These are phyloP conservation scores for Tricholoma saponaceum DNA, from an alignment of 768 basidiomycete genomes.

Conservation along the genomic window DNA sequence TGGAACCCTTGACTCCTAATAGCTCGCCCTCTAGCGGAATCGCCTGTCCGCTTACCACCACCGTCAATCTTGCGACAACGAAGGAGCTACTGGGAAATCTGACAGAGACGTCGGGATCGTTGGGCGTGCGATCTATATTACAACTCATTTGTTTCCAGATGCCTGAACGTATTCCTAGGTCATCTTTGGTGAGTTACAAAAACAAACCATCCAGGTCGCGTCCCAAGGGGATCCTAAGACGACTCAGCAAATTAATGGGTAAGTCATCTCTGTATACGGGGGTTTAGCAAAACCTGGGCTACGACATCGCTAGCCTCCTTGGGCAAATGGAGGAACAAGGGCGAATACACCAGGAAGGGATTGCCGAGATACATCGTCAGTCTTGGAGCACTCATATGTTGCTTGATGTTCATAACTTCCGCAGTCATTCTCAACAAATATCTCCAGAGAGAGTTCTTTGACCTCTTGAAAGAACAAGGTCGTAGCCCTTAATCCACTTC, in stretches of 20 bases:
- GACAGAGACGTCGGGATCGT: constrained; percentile 24
- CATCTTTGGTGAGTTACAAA: constrained; percentile 40
- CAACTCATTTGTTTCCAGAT: neutral
- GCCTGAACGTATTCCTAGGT: constrained; percentile 23
- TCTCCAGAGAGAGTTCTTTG: constrained; percentile 38
- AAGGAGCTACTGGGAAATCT: neutral
- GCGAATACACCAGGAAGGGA: constrained; percentile 35
- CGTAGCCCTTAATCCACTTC: constrained; percentile 5
- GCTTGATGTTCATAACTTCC: neutral
- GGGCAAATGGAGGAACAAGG: constrained; percentile 42
- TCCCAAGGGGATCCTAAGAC: constrained; percentile 34
- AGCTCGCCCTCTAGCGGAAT: constrained; percentile 3
- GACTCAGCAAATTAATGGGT: constrained; percentile 39
- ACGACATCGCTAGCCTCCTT: constrained; percentile 30
- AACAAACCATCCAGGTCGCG: constrained; percentile 40
- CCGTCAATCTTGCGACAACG: neutral
- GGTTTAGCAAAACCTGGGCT: neutral
- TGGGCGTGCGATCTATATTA: constrained; percentile 22
- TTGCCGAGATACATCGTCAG: constrained; percentile 48
- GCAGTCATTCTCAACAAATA: constrained; percentile 46
- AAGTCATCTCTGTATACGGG: constrained; percentile 8
- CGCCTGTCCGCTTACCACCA: neutral
- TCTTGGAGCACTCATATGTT: neutral
- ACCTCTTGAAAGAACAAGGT: constrained; percentile 45
- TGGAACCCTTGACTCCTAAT: constrained; percentile 17